Evolutionary conservation across 306 rosid genomes (phyloP).

Genomic region (Castanea sativa): DNA sequence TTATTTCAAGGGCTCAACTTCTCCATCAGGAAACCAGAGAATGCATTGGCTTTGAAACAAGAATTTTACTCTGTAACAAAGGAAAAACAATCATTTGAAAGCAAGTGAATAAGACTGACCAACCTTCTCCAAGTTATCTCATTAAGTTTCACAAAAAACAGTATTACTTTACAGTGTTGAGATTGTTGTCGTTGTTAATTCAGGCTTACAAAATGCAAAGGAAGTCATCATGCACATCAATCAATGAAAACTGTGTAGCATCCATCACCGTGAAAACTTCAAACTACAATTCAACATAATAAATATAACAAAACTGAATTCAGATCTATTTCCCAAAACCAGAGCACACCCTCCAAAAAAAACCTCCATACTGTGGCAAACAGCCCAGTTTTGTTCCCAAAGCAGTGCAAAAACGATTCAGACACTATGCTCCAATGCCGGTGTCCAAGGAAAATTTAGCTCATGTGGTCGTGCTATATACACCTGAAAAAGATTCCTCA

Average conservation of each 20-base stretch:
- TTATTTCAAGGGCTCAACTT: neutral
- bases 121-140: neutral
- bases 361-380: conserved; percentile 42
- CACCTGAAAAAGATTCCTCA: no score
- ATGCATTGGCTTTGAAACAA: neutral
- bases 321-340: neutral
- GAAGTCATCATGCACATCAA: no score
- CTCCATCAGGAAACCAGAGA: neutral
- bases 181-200: neutral
- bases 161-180: neutral
- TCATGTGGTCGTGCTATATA: no score
- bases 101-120: neutral
- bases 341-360: neutral
- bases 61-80: neutral
- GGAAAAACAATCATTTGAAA: neutral
- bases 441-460: no score
- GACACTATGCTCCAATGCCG: no score
- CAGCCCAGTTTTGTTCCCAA: no score
- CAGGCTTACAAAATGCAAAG: neutral
- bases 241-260: neutral
- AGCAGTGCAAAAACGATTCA: no score
- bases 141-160: no score
- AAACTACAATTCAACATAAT: neutral
- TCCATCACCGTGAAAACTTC: no score
- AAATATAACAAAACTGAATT: neutral